These are phyloP conservation scores for Verbascum thapsus DNA, from an alignment of 257 asterid genomes.

Conservation along the genomic window DNA sequence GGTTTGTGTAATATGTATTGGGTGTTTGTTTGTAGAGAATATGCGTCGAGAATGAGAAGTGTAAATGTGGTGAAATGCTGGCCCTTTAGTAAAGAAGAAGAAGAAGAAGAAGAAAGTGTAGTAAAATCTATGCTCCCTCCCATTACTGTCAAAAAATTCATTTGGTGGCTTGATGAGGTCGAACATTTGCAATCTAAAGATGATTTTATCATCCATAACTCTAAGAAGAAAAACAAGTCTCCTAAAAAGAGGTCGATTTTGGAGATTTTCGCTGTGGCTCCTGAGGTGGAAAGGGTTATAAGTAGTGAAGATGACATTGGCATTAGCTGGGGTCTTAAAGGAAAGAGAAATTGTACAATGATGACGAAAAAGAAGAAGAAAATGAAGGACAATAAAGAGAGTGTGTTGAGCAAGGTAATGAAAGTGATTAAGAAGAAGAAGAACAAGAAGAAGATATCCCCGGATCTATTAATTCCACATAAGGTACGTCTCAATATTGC, in stretches of 20 bases:
- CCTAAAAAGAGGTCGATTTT: conserved; percentile 75
- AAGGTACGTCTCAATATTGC: conserved; percentile 43
- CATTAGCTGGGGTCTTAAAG: conserved; percentile 30
- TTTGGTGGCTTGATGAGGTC: conserved; percentile 68
- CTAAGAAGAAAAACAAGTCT: conserved; percentile 41
- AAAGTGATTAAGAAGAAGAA: conserved; percentile 35
- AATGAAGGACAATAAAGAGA: conserved; percentile 27
- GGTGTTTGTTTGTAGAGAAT: conserved; percentile 48
- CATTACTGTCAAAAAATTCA: conserved; percentile 58
- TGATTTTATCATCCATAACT: conserved; percentile 19
- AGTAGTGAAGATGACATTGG: conserved; percentile 29
- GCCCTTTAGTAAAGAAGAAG: conserved; percentile 56
- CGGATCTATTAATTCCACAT: conserved; percentile 30
- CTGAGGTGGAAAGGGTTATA: conserved; percentile 46
- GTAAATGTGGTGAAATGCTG: conserved; percentile 69
- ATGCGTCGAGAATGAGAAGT: conserved; percentile 62
- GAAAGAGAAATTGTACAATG: conserved; percentile 37
- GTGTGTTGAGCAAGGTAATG: conserved; percentile 38
- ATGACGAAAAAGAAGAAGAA: conserved; percentile 26
- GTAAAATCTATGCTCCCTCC: conserved; percentile 58
- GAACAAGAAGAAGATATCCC: conserved; percentile 26
- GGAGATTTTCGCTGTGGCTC: conserved; percentile 71
- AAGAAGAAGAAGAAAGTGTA: conserved; percentile 25
- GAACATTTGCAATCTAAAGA: conserved; percentile 14
- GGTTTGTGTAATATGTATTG: not conserved